Conservation (phyloP, 192 early-diverging fungal species). For the Coemansia furcata region DNA sequence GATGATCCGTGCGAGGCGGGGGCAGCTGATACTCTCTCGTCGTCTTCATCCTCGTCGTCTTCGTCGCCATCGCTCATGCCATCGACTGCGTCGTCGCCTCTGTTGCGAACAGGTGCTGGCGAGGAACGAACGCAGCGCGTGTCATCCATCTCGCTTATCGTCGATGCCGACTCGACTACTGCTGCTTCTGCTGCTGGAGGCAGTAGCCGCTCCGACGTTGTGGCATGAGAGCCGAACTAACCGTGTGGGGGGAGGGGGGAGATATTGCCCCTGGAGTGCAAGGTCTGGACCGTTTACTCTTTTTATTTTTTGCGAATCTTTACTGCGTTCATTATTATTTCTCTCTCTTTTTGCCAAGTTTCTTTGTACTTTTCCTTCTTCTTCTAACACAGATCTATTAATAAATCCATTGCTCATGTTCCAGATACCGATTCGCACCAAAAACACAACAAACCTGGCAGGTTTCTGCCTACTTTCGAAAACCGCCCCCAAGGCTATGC, state of each 20-base stretch:
- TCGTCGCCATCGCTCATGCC: slow-evolving; percentile 7
- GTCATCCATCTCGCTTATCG: slow-evolving; percentile 32
- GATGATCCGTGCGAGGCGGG: not conserved
- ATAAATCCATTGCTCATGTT: not conserved
- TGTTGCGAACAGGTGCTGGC: not conserved
- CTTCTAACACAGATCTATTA: not conserved
- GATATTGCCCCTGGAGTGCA: not conserved
- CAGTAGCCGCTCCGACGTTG: not conserved
- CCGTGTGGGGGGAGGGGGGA: not conserved
- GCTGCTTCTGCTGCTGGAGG: not conserved
- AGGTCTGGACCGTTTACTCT: not conserved
- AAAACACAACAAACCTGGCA: not conserved
- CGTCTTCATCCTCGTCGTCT: not conserved
- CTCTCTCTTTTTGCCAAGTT: not conserved
- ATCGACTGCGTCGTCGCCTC: slow-evolving; percentile 10
- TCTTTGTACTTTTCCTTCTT: not conserved
- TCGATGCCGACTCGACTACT: slow-evolving; percentile 10
- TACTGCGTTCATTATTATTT: not conserved
- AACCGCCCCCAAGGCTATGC: not conserved
- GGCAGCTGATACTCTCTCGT: not conserved
- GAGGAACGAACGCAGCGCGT: slow-evolving; percentile 9
- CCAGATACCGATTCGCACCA: not conserved
- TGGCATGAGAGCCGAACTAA: not conserved
- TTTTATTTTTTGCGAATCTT: not conserved
- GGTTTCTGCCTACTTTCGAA: not conserved